Evolutionary conservation across 345 rosid genomes (phyloP).

Genomic region (Microthlaspi erraticum): DNA sequence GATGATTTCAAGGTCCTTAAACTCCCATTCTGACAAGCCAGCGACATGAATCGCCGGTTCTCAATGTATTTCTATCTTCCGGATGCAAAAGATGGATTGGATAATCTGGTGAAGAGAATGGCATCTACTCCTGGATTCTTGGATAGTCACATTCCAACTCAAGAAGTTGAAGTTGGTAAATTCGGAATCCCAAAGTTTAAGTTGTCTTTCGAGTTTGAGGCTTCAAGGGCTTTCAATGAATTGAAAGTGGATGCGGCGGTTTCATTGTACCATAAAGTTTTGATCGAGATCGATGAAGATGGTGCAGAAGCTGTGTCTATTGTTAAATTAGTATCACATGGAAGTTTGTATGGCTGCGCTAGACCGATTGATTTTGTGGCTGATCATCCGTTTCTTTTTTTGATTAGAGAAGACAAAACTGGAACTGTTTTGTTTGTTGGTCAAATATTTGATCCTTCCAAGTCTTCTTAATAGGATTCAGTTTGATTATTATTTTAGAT

Average conservation of each 20-base stretch:
- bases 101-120: background rate
- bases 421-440: conserved; percentile 29
- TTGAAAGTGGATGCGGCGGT: too few relatives aligned
- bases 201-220: too few relatives aligned
- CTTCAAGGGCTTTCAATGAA: too few relatives aligned
- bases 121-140: conserved; percentile 28
- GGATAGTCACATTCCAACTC: conserved; percentile 18
- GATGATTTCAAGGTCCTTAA: conserved; percentile 24
- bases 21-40: background rate
- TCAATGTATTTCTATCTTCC: conserved; percentile 34
- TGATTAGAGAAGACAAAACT: conserved; percentile 25
- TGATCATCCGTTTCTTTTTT: conserved; percentile 33
- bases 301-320: too few relatives aligned
- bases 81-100: background rate
- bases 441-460: conserved; percentile 16
- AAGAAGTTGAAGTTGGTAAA: too few relatives aligned
- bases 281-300: too few relatives aligned
- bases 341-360: too few relatives aligned
- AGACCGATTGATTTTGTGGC: conserved; percentile 16
- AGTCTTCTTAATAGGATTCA: too few relatives aligned
- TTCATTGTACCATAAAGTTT: too few relatives aligned
- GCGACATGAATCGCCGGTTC: background rate
- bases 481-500: too few relatives aligned
- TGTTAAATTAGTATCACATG: too few relatives aligned
- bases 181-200: too few relatives aligned